Base-by-base conservation (phyloP, 208 protist species). In the Tetramitus jugosus region DNA sequence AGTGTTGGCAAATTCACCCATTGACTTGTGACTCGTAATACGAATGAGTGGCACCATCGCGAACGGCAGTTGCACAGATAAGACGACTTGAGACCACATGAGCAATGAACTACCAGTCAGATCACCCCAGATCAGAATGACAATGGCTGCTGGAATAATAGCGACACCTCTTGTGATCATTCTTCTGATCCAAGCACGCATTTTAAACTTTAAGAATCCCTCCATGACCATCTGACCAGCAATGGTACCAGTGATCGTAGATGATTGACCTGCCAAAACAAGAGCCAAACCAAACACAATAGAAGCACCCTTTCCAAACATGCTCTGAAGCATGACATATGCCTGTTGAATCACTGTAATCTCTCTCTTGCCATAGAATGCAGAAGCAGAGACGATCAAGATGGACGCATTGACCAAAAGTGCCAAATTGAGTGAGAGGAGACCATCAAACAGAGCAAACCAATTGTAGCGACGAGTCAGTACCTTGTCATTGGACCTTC, bases 221-320 rank as follows among this genome's bases (percentile, higher is more conserved):
- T 88, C 43, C 87, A 91, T 91, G 35, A 91, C 84, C 65, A 86
- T 88, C 67, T 89, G 84, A 76, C 87, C 87, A 26, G 85, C 77
- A 53, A 86, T 88, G 6, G 86, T 89, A 53, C 86, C 86, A 6
- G 87, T 90, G 78, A 90, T 89, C 0, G 86, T 88, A 2, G 85
- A 88, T 14, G 53, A 76, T 79, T 89, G 87, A 29, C 87, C 87
- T 13, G 85, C 77, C 31, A 77, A 68, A 6, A 86, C 42, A 2
- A 84, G 42, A 4, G 80, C 84, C 39, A 86, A 43, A 1, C 81
- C 86, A 83, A 83, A 89, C 29, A 90, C 79, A 39, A 87, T 85
- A 39, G 81, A 79, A 3, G 81, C 84, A 23, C 60, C 61, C 2
- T 83, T 45, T 33, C 87, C 87, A 83, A 90, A 61, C 56, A 43